A percentile compares a stretch with the other conserved stretches of the same genome.
These are phyloP conservation scores for Phytopythium sindhum DNA, from an alignment of 352 stramenopile species.

Conservation along the genomic window DNA sequence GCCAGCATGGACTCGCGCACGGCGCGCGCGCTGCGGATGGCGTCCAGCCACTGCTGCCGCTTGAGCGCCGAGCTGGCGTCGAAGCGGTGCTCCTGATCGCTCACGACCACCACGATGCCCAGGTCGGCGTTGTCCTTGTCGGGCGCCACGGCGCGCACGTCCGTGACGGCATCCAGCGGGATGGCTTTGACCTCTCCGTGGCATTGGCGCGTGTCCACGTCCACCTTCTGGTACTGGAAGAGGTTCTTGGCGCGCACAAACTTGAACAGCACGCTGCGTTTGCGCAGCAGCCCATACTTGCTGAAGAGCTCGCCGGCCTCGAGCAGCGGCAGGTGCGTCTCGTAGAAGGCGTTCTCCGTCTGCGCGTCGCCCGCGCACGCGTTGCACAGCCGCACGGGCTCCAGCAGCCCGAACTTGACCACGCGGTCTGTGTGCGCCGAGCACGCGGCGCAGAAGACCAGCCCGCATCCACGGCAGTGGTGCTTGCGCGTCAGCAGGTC, in stretches of 20 bases:
- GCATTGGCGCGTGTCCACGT: slow-evolving; percentile 39
- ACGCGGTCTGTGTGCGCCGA: slow-evolving; percentile 46
- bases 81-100: slow-evolving; percentile 53
- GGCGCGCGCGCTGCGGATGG: slow-evolving; percentile 43
- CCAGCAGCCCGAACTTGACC: slow-evolving; percentile 59
- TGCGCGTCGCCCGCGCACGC: slow-evolving; percentile 36
- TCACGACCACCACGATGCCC: slow-evolving; percentile 44
- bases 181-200: slow-evolving; percentile 61
- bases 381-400: slow-evolving; percentile 57
- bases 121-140: slow-evolving; percentile 52
- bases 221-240: slow-evolving; percentile 73
- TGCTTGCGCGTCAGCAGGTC: slow-evolving; percentile 67
- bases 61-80: slow-evolving; percentile 45
- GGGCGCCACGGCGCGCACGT: slow-evolving; percentile 41
- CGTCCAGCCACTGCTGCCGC: slow-evolving; percentile 56
- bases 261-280: slow-evolving; percentile 47
- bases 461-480: slow-evolving; percentile 56
- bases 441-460: slow-evolving; percentile 57
- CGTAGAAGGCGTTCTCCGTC: slow-evolving; percentile 65
- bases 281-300: slow-evolving; percentile 67
- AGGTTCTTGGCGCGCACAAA: slow-evolving; percentile 61
- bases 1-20: slow-evolving; percentile 41
- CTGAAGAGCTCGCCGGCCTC: slow-evolving; percentile 58
- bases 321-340: slow-evolving; percentile 54
- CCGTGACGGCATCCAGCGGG: slow-evolving; percentile 53